phyloP scores from a whole-genome alignment of 2,329 filamentous ascomycete species.

The Aspergillus sp. region DNA sequence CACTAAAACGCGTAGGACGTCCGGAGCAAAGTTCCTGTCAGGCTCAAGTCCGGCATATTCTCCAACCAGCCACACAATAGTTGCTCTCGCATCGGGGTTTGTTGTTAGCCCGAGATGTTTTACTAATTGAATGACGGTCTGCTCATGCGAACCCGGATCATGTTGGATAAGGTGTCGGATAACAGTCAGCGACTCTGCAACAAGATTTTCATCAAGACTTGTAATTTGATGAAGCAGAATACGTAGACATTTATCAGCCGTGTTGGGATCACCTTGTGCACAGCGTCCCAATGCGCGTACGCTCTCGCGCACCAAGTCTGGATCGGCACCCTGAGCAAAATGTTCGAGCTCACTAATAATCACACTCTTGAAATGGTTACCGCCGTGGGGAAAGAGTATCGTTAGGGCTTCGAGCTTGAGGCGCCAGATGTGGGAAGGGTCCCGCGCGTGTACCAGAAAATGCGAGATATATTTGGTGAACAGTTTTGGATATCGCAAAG shows the following conservation, averaged over 20 bases:
- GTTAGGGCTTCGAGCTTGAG: conserved; percentile 90
- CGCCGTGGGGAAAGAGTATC: conserved; percentile 82
- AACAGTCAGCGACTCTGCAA: conserved; percentile 90
- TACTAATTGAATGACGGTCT: conserved; percentile 83
- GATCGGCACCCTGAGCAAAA: conserved; percentile 75
- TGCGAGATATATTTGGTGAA: conserved; percentile 88
- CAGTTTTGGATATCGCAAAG: conserved; percentile 69
- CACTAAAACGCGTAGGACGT: conserved; percentile 83
- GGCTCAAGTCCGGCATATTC: conserved; percentile 81
- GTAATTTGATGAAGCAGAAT: conserved; percentile 85
- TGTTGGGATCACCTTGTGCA: conserved; percentile 71
- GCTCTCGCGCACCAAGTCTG: conserved; percentile 78
- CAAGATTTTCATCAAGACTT: conserved; percentile 80
- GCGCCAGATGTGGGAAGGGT: conserved; percentile 79
- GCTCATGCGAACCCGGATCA: conserved; percentile 74
- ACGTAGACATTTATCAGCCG: conserved; percentile 75
- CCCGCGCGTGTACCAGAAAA: conserved; percentile 80
- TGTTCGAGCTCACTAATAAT: conserved; percentile 92
- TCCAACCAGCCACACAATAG: conserved; percentile 95
- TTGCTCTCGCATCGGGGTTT: conserved; percentile 84
- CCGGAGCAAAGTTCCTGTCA: conserved; percentile 86
- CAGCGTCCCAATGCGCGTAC: conserved; percentile 92
- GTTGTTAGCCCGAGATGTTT: conserved; percentile 88
- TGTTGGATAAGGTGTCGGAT: conserved; percentile 95
- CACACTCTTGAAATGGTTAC: conserved; percentile 73